Conservation (phyloP, 2,329 filamentous ascomycete genomes). For the Polytolypa hystricis region DNA sequence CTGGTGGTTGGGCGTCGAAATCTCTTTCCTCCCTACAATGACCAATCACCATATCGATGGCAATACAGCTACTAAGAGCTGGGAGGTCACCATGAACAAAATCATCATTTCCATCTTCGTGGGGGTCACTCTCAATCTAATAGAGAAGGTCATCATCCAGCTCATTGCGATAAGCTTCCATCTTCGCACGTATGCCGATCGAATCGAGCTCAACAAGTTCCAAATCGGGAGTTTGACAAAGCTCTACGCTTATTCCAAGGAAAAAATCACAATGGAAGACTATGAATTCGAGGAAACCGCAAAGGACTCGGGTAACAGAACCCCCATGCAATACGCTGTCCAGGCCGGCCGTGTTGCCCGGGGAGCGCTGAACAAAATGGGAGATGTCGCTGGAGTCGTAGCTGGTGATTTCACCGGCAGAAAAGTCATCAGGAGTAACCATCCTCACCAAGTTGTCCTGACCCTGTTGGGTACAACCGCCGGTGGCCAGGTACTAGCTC, state of each 20-base stretch:
- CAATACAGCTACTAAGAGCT: constrained; percentile 43
- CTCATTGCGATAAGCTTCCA: constrained; percentile 93
- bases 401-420: constrained; percentile 87
- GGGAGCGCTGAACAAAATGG: constrained; percentile 65
- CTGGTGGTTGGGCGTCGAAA: constrained; percentile 78
- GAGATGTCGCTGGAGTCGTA: constrained; percentile 72
- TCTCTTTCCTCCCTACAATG: constrained; percentile 78
- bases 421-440: constrained; percentile 53
- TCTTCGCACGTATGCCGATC: constrained; percentile 74
- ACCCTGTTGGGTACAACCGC: constrained; percentile 61
- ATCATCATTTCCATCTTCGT: constrained; percentile 79
- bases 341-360: constrained; percentile 63
- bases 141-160: constrained; percentile 89
- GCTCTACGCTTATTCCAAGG: constrained; percentile 53
- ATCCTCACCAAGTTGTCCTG: constrained; percentile 74
- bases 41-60: constrained; percentile 50
- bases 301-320: constrained; percentile 54
- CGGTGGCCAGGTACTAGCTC: constrained; percentile 72
- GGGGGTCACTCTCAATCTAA: constrained; percentile 65
- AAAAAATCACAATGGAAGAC: constrained; percentile 57
- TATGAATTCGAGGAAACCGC: constrained; percentile 61
- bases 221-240: constrained; percentile 62
- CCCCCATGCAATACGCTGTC: constrained; percentile 61
- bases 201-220: constrained; percentile 87
- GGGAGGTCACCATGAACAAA: constrained; percentile 74